These are phyloP conservation scores for Westerdykella aurantiaca DNA, from an alignment of 2,329 filamentous ascomycete genomes.

Conservation along the genomic window DNA sequence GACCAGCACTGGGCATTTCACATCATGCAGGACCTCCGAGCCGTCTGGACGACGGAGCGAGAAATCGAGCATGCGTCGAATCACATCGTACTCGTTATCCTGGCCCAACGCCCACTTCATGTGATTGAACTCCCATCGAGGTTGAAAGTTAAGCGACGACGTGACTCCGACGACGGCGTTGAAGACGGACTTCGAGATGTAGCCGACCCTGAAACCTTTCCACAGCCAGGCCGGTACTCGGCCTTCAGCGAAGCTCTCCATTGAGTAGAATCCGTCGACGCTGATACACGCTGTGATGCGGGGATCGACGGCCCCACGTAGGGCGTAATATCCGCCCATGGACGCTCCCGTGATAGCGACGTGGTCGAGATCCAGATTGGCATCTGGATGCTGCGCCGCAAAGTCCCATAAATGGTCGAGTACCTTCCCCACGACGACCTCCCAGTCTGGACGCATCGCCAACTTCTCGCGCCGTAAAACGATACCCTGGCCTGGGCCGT, in stretches of 20 bases:
- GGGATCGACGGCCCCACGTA: slow-evolving; percentile 39
- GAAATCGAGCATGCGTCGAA: background rate
- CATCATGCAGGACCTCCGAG: background rate
- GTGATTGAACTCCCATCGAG: background rate
- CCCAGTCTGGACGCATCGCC: no score
- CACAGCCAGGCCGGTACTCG: slow-evolving; percentile 5
- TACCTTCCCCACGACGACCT: no score
- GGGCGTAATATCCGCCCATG: slow-evolving; percentile 45
- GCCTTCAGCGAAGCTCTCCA: slow-evolving; percentile 22
- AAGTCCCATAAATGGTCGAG: no score
- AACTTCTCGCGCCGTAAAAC: no score
- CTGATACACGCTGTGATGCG: slow-evolving; percentile 43
- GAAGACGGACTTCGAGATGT: background rate
- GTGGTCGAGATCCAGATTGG: slow-evolving; percentile 31
- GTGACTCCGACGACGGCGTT: background rate
- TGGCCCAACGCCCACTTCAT: background rate
- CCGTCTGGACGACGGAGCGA: background rate
- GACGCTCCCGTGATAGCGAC: slow-evolving; percentile 38
- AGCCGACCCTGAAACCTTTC: slow-evolving; percentile 3
- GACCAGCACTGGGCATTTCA: slow-evolving; percentile 1
- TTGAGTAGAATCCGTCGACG: slow-evolving; percentile 35
- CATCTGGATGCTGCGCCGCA: no score
- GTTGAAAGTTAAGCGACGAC: background rate
- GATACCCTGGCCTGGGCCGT: slow-evolving; percentile 41
- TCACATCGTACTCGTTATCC: background rate